Base-by-base conservation (phyloP, 2,329 filamentous ascomycete genomes). In the Knoxdaviesia capensis region DNA sequence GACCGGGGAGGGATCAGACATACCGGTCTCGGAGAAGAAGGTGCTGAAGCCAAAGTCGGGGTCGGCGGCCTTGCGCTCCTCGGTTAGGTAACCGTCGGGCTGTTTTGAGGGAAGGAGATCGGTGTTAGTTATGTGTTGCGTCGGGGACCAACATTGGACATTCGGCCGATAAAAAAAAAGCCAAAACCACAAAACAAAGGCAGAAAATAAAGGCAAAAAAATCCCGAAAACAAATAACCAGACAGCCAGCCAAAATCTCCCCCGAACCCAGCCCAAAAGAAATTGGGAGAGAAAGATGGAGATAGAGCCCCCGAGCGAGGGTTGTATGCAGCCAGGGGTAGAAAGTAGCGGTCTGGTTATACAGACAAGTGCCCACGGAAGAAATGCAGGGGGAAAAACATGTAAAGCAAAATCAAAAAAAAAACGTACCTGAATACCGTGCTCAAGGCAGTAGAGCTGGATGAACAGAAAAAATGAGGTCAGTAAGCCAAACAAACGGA, bases 1-100 rank as follows among this genome's bases (percentile, higher is more conserved):
- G 9, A 38, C 34, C 38, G 28, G 39, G 36, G 39, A 30, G 37
- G 36, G 39, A 35, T 35, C 42, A 43, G 34, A 38, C 54, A 46
- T 83, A 96, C 90, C 88, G 58, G 90, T 96, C 75, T 98, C 90
- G 53, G 88, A 94, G 76, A 98, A 98, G 77, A 98, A 98, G 57
- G 90, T 98, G 74, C 87, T 94, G 77, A 98, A 98, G 52, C 90
- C 90, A 59, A 94, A 83, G 63, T 96, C 90, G 50, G 86, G 82
- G 50, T 93, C 82, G 59, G 78, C 77, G 54, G 75, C 77, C 74
- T 96, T 94, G 67, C 87, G 86, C 74, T 96, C 88, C 61, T 94
- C 88, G 51, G 87, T 96, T 64, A 98, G 78, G 71, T 83, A 96
- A 63, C 90, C 90, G 77, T 98, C 90, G 55, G 90, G 88, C 88